Evolutionary conservation across 805 yeast species (phyloP).

Genomic region (Pichia nakasei): DNA sequence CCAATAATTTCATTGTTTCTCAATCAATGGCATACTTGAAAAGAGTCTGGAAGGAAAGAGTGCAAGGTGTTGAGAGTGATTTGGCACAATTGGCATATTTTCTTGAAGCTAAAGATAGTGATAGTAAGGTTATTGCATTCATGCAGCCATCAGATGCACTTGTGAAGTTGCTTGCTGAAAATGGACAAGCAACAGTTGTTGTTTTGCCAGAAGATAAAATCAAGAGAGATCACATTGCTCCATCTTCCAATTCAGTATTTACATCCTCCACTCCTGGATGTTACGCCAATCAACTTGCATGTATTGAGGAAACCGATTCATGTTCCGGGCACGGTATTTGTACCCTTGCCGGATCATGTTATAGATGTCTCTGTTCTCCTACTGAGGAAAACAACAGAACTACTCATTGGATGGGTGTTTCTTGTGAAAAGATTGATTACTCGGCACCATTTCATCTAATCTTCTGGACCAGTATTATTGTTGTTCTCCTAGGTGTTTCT

Average conservation of each 20-base stretch:
- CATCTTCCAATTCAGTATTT: background rate
- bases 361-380: conserved; percentile 44
- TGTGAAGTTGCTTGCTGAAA: background rate
- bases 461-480: conserved; percentile 53
- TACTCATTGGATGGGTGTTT: conserved; percentile 46
- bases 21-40: conserved; percentile 6
- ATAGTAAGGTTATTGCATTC: background rate
- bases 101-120: conserved; percentile 12
- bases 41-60: background rate
- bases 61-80: conserved; percentile 31
- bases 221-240: background rate
- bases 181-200: background rate
- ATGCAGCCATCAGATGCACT: background rate
- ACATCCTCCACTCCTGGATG: conserved; percentile 20
- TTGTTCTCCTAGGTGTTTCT: conserved; percentile 35
- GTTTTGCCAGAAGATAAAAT: background rate
- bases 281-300: conserved; percentile 36
- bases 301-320: conserved; percentile 36
- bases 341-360: conserved; percentile 33
- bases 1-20: background rate
- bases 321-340: conserved; percentile 52
- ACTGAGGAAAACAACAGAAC: conserved; percentile 35
- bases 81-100: conserved; percentile 39
- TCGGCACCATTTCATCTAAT: conserved; percentile 58
- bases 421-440: conserved; percentile 62